Evolutionary conservation across 139 green algal genomes (phyloP).

Genomic region (Volvox reticuliferus): DNA sequence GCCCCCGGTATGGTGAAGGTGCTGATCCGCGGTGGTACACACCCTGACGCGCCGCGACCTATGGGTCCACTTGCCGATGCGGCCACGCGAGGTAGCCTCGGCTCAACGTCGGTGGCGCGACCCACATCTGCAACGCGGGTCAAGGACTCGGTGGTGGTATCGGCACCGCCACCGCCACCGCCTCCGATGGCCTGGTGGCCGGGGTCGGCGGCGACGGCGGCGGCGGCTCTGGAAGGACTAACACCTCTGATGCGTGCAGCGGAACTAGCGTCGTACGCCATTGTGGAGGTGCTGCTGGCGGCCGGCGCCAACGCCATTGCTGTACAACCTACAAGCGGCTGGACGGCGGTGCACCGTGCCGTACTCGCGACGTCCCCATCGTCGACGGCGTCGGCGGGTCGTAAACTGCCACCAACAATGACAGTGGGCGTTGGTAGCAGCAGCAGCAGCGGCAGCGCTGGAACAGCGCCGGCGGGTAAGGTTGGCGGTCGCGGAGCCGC

Average conservation of each 20-base stretch:
- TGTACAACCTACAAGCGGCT: neutral
- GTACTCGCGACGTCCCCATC: neutral
- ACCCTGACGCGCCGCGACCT: slow-evolving; percentile 8
- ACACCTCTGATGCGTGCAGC: slow-evolving; percentile 43
- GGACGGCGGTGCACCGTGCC: slow-evolving; percentile 31
- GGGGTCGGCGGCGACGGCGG: neutral
- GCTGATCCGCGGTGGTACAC: neutral
- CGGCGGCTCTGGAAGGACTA: slow-evolving; percentile 17
- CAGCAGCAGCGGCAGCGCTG: neutral
- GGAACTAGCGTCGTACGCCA: neutral
- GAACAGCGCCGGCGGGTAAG: neutral
- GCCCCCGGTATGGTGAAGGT: neutral
- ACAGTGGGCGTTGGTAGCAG: neutral
- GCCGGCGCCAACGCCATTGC: neutral
- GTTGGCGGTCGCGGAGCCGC: neutral
- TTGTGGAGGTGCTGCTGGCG: slow-evolving; percentile 28
- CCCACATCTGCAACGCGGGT: neutral
- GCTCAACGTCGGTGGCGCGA: neutral
- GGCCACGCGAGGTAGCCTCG: neutral
- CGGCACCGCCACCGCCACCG: neutral
- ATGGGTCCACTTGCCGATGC: neutral
- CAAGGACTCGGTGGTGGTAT: neutral
- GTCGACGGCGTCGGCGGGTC: neutral
- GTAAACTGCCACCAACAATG: neutral
- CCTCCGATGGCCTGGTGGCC: neutral